Conservation (phyloP, 164 flowering plant species). For the Vitis vinifera region DNA sequence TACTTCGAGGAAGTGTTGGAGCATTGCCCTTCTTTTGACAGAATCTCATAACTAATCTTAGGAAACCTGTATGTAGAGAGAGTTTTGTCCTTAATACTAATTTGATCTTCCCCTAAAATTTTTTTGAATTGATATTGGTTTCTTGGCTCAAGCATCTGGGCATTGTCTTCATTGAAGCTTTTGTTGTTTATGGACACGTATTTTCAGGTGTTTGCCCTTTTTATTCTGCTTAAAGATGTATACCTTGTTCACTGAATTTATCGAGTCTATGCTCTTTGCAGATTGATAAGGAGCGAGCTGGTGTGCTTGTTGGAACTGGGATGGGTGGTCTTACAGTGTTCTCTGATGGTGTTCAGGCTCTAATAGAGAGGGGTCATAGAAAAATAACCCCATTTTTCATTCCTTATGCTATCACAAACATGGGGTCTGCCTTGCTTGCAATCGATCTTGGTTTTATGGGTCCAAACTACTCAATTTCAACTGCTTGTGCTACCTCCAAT, state of each 20-base stretch:
- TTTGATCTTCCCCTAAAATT: neutral
- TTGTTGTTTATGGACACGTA: neutral
- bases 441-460: constrained; percentile 97
- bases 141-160: neutral
- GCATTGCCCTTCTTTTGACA: neutral
- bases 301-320: constrained; percentile 95
- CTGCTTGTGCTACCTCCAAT: constrained; percentile 97
- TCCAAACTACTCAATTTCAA: constrained; percentile 91
- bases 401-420: constrained; percentile 93
- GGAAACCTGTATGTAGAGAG: neutral
- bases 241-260: neutral
- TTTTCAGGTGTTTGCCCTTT: neutral
- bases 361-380: constrained; percentile 82
- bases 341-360: constrained; percentile 82
- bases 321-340: constrained; percentile 95
- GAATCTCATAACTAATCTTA: neutral
- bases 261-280: constrained; percentile 31
- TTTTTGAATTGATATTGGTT: neutral
- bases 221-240: neutral
- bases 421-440: constrained; percentile 93
- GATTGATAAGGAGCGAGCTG: constrained; percentile 83
- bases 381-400: constrained; percentile 94
- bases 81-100: neutral
- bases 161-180: neutral
- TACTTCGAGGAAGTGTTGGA: too few relatives aligned